Evolutionary conservation across 2,329 filamentous ascomycete genomes (phyloP), one percentile per base, ranked within the genome.

Genomic region (Incumbomyces lentus): DNA sequence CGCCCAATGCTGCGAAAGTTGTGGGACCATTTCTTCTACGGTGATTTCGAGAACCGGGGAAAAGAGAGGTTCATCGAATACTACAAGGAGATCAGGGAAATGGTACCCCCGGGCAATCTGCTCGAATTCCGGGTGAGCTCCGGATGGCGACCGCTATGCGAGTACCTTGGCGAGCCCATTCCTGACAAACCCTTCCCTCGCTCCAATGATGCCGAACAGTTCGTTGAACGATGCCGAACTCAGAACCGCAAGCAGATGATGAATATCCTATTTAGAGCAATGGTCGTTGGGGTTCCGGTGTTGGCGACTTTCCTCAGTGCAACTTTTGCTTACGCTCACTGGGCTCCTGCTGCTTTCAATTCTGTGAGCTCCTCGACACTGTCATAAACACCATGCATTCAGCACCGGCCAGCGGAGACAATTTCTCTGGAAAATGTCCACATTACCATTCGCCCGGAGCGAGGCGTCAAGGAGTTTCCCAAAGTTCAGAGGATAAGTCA

Each of bases 1-100:
- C 75, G 82, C 60, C 79, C 79, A 33, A 83, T 84, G 79, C 70
- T 84, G 48, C 71, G 72, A 61, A 81, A 80, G 63, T 82, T 83
- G 68, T 84, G 81, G 66, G 73, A 78, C 56, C 74, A 72, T 47
- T 83, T 82, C 64, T 84, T 82, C 70, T 72, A 78, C 43, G 78
- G 76, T 42, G 79, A 83, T 59, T 84, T 84, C 61, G 73, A 75
- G 59, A 74, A 74, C 60, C 69, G 75, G 49, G 81, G 79, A 59
- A 83, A 82, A 67, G 70, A 78, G 44, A 69, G 78, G 38, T 84
- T 77, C 67, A 62, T 65, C 34, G 68, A 74, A 48, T 74, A 78
- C 60, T 75, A 78, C 56, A 72, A 67, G 8, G 65, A 74, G 54
- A 68, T 78, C 19, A 68, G 68, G 46, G 62, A 61, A 50, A 29